Evolutionary conservation across 106 monocot genomes (phyloP), one percentile per base, ranked within the genome.

Genomic region (Acorus calamus): DNA sequence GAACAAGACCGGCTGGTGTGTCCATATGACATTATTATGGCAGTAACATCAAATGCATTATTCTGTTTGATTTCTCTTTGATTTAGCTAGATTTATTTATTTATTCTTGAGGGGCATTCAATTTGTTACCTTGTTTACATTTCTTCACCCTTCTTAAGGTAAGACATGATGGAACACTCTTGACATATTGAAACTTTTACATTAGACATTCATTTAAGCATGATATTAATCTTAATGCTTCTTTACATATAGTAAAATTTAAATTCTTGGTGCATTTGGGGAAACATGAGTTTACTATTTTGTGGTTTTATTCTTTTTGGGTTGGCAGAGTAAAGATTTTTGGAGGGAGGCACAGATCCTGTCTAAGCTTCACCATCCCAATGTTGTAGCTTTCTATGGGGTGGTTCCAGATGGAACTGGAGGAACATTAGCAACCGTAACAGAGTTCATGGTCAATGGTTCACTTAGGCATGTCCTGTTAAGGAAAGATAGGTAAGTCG

Each of bases 391-490:
- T 52, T 90, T 96, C 54, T 96, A 96, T 78, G 94, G 94, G 5
- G 90, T 96, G 49, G 94, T 90, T 70, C 87, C 87, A 6, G 94
- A 90, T 84, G 87, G 90, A 14, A 62, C 82, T 53, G 87, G 84
- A 53, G 90, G 90, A 65, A 87, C 94, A 59, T 49, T 90, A 52
- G 90, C 94, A 49, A 96, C 90, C 47, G 94, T 96, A 46, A 84
- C 94, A 14, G 90, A 96, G 66, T 96, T 78, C 63, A 96, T 96
- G 94, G 84, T 96, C 41, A 96, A 96, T 82, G 94, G 94, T 43
- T 96, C 90, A 28, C 84, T 96, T 9, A 76, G 86, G 56, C 84
- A 86, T 78, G 90, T 80, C 47, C 73, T 96, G 0, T n/a, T 76
- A 49, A 79, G 66, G 53, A 96, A 90, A 59, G 87, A 96, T 10